Evolutionary conservation across 148 eudicot genomes (phyloP), one percentile per base, ranked within the genome.

Genomic region (Camellia granthamiana): DNA sequence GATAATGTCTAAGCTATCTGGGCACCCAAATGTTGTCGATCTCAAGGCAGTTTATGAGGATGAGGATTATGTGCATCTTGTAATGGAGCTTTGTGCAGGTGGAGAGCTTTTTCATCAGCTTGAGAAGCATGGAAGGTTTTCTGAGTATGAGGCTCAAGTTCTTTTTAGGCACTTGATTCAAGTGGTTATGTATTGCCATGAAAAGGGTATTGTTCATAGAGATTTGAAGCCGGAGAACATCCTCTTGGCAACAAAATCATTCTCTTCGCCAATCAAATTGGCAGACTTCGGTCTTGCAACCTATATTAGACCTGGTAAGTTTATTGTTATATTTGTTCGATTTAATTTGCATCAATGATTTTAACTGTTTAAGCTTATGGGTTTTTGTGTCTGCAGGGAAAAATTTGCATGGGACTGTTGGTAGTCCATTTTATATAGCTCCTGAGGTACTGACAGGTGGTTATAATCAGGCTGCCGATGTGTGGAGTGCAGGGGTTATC

Each of bases 401-500:
- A 77, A 87, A 81, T 66, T 80, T 94, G 73, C 87, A 90, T 46
- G 97, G 98, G 56, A 92, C 91, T 14, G 98, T 94, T 59, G 98
- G 98, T 46, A 94, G 96, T 82, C 97, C 98, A 43, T 94, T 92
- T 75, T 94, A 94, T 85, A 92, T 94, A 78, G 98, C 98, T 69
- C 98, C 98, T 7, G 98, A 94, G 89, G 98, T 94, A 64, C 82
- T 94, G 61, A 84, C 86, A 2, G 94, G 98, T 47, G 93, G 97
- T 46, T 94, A 94, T 85, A 88, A 91, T 41, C 85, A 92, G 78
- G 90, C 92, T 38, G 98, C 96, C 59, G 98, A 94, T 82, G 90
- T 92, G 13, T 94, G 98, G 98, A 94, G 98, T 80, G 91, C 97
- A 7, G 98, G 98, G 23, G 98, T 94, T 43, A 92, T 94, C 77